Evolutionary conservation across 2,329 filamentous ascomycete genomes (phyloP).

Genomic region (Bretziella fagacearum): DNA sequence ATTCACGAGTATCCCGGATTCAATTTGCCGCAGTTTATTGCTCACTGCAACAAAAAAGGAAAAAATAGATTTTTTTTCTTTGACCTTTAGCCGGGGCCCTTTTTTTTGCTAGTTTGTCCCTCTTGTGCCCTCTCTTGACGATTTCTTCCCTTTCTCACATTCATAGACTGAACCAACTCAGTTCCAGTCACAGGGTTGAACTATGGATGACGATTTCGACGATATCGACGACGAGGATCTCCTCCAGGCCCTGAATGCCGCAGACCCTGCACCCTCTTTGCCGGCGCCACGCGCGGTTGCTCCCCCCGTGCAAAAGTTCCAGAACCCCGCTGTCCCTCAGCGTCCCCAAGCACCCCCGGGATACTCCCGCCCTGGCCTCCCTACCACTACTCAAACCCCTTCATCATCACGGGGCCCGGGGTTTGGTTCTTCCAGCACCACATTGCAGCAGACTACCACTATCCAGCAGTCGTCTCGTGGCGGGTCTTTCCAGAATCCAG

Average conservation of each 20-base stretch:
- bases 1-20: too few species aligned
- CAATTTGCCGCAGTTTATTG: too few species aligned
- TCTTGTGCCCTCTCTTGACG: too few species aligned
- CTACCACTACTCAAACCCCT: not conserved
- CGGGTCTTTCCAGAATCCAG: not conserved
- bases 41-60: too few species aligned
- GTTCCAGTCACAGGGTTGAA: not conserved
- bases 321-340: not conserved
- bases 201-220: slow-evolving; percentile 28
- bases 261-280: not conserved
- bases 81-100: too few species aligned
- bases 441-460: slow-evolving; percentile 7
- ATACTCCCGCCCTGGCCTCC: not conserved
- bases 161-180: too few species aligned
- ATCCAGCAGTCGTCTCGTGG: slow-evolving; percentile 5
- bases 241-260: slow-evolving; percentile 32
- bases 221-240: slow-evolving; percentile 50
- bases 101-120: too few species aligned
- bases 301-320: not conserved
- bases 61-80: too few species aligned
- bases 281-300: not conserved
- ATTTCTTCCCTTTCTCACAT: too few species aligned
- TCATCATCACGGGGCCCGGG: too few species aligned
- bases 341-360: not conserved
- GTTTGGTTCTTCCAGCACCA: too few species aligned